These are phyloP conservation scores for Linum usitatissimum DNA, from an alignment of 345 rosid species.

Conservation along the genomic window DNA sequence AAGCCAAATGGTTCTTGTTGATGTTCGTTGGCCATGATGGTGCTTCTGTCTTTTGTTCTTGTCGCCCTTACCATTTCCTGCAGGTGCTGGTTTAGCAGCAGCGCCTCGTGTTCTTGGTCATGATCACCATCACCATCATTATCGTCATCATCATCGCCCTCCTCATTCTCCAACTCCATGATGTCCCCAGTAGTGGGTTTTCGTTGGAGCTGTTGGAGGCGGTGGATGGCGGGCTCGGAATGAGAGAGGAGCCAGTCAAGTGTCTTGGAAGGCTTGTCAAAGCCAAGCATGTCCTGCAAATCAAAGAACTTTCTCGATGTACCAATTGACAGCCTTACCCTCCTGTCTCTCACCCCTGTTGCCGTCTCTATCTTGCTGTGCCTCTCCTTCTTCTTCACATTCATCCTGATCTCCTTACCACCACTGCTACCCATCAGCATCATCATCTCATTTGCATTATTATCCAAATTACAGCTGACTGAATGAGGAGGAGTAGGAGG, in stretches of 20 bases:
- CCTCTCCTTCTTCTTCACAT: constrained; percentile 43
- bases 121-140: too few relatives aligned
- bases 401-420: constrained; percentile 32
- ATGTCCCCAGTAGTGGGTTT: not conserved
- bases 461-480: not conserved
- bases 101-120: constrained; percentile 13
- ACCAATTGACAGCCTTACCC: constrained; percentile 71
- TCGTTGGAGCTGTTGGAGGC: constrained; percentile 18
- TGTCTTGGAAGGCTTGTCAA: constrained; percentile 74
- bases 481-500: too few relatives aligned
- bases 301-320: constrained; percentile 66
- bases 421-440: too few relatives aligned
- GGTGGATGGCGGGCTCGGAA: constrained; percentile 48
- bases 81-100: constrained; percentile 14
- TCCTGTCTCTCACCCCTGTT: constrained; percentile 66
- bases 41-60: constrained; percentile 41
- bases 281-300: constrained; percentile 80
- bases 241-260: constrained; percentile 66
- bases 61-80: not conserved
- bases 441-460: too few relatives aligned
- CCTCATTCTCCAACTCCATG: too few relatives aligned
- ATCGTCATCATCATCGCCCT: too few relatives aligned
- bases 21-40: too few relatives aligned
- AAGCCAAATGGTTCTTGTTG: constrained; percentile 5
- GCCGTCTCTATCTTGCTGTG: constrained; percentile 76